phyloP scores from a whole-genome alignment of 371 early-diverging fungal genomes.

The Circinella minor region DNA sequence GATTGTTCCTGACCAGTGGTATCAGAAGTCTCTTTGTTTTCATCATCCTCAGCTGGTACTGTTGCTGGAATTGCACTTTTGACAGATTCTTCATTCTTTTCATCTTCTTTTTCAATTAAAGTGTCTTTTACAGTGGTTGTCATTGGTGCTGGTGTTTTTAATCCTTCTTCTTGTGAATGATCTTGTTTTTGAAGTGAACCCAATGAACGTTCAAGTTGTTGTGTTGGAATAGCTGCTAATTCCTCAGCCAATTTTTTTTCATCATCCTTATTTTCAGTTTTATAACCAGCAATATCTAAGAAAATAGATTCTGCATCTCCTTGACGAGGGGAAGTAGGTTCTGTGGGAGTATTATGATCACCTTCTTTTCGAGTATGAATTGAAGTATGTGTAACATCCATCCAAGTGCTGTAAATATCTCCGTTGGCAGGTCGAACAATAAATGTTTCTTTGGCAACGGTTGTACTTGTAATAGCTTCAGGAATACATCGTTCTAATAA shows the following conservation, averaged over 20 bases:
- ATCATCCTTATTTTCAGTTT: slow-evolving; percentile 44
- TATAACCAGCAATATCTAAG: slow-evolving; percentile 67
- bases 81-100: background rate
- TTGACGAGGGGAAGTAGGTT: slow-evolving; percentile 24
- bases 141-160: background rate
- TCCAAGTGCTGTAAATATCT: slow-evolving; percentile 41
- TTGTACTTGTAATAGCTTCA: slow-evolving; percentile 53
- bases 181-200: background rate
- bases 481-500: slow-evolving; percentile 47
- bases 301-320: slow-evolving; percentile 47
- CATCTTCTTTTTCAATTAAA: background rate
- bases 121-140: background rate
- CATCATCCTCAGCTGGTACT: background rate
- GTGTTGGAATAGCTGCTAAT: background rate
- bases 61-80: background rate
- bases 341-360: background rate
- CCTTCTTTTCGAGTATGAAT: slow-evolving; percentile 17
- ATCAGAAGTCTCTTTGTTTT: background rate
- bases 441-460: slow-evolving; percentile 52
- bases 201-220: background rate
- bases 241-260: slow-evolving; percentile 1
- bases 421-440: slow-evolving; percentile 52
- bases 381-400: slow-evolving; percentile 53
- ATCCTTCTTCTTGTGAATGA: too few species aligned
- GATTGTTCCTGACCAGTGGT: background rate